Base-by-base conservation (phyloP, 768 basidiomycete species). In the Favolaschia claudopus region DNA sequence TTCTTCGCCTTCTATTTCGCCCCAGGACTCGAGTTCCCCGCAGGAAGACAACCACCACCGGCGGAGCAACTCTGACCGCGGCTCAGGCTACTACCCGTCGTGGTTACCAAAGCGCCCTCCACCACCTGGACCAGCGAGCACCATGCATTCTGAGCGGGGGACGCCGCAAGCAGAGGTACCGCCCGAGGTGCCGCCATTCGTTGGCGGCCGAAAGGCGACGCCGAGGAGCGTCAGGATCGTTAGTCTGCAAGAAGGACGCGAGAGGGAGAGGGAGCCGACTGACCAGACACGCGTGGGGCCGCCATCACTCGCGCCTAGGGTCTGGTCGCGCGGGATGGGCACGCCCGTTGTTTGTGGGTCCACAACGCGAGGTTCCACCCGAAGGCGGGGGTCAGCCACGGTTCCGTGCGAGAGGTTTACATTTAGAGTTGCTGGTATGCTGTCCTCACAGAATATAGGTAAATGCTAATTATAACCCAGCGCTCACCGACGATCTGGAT, bases 151-250 rank as follows among this genome's bases (percentile, higher is more conserved):
- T n/a, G n/a, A n/a, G n/a, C n/a, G n/a, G n/a, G n/a, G n/a, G 7
- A 84, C 83, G 25, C 76, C 82, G 6, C 63, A 67, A 37, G 76
- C 74, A 39, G 59, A 67, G 33, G 69, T 63, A 32, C 72, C 73
- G 29, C 72, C 68, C 22, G 77, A 77, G 32, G n/a, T n/a, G n/a
- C 61, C 70, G 17, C 76, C 75, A 15, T 75, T 76, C 48, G 52
- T 79, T 7, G 82, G 86, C 29, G 92, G 92, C n/a, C 82, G 92
- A 36, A 90, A 86, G 64, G 83, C 92, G 1, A 91, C 91, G 0
- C 89, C 91, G 20, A 87, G 92, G 27, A 92, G 90, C 2, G 89
- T 94, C 15, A 86, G 92, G 60, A 91, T 94, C 55, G 89, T 93
- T 65, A 89, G 85, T 61, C 74, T 92, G 45, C 84, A 87, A 64